Percentiles rank a stretch among this genome's conserved stretches.
phyloP scores from a whole-genome alignment of 2,329 filamentous ascomycete genomes.

The Mariannaea sp. region DNA sequence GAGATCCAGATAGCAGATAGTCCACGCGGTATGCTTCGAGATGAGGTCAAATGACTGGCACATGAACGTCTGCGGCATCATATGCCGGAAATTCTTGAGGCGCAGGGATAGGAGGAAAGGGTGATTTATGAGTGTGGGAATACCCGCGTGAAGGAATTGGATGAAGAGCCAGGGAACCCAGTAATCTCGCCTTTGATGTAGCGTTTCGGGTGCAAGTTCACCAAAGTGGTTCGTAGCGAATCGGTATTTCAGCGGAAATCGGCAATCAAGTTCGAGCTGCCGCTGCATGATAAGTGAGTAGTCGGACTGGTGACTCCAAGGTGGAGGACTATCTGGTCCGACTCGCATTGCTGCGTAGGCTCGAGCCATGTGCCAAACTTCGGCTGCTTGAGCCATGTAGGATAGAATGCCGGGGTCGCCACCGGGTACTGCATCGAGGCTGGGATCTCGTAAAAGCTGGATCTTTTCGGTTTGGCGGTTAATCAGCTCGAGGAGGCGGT shows the following conservation, averaged over 20 bases:
- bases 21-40: conserved; percentile 57
- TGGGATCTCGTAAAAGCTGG: no score
- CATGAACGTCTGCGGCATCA: conserved; percentile 58
- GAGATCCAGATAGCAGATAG: conserved; percentile 56
- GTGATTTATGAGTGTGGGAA: conserved; percentile 58
- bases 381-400: conserved; percentile 50
- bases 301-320: conserved; percentile 55
- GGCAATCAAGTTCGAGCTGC: conserved; percentile 58
- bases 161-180: conserved; percentile 59
- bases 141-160: conserved; percentile 58
- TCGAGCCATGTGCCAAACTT: conserved; percentile 54
- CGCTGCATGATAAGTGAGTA: conserved; percentile 55
- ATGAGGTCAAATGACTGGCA: conserved; percentile 59
- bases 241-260: conserved; percentile 55
- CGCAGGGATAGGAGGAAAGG: conserved; percentile 57
- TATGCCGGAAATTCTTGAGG: conserved; percentile 56
- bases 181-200: conserved; percentile 53
- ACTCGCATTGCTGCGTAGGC: conserved; percentile 53
- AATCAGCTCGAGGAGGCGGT: no score
- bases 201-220: conserved; percentile 46
- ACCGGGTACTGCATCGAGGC: no score
- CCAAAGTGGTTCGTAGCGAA: conserved; percentile 55
- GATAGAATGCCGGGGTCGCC: conserved; percentile 48
- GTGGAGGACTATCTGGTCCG: conserved; percentile 45
- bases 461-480: no score